Evolutionary conservation across 2,329 filamentous ascomycete genomes (phyloP), one percentile per base, ranked within the genome.

Genomic region (Escovopsis sp.): DNA sequence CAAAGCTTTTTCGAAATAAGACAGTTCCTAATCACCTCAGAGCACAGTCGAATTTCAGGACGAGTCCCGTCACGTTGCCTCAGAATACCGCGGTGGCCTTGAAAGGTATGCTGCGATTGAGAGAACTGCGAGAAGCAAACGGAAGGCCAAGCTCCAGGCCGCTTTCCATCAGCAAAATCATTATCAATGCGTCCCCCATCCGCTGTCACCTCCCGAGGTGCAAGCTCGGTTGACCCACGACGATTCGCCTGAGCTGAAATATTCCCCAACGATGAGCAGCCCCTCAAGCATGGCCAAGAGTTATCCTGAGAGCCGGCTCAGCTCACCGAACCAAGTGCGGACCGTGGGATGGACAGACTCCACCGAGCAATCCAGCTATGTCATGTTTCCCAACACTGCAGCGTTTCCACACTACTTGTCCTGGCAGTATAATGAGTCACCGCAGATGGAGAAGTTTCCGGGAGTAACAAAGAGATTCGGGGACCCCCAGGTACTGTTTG

Each of bases 61-160:
- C 56, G 87, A 96, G 57, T 95, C 88, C 19, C 75, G 87, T 28
- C 73, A 83, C 38, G 93, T 95, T 59, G 89, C 89, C 6, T 89
- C 84, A 1, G 87, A 94, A 58, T 96, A 96, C 59, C 71, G 75
- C 42, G 87, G 85, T 4, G 89, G 89, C 0, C 64, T 80, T 23
- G 74, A 77, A 49, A 77, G 77, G 48, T 95, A 95, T 60, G 71
- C 78, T 23, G 68, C 43, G 3, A 12, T n/a, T 3, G 26, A 38
- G 11, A 38, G 35, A 8, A 36, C 12, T 12, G n/a, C 36, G 19
- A n/a, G 8, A 6, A n/a, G 15, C 9, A 19, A 30, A 8, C 33
- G 12, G 26, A 19, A 37, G 26, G 18, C 38, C 26, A 40, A 39
- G 33, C 9, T 19, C 8, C 6, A 40, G 30, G 12, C 15, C 12